Evolutionary conservation across 176 grass and related monocot genomes (phyloP), one percentile per base, ranked within the genome.

Genomic region (Neostapfia colusana): DNA sequence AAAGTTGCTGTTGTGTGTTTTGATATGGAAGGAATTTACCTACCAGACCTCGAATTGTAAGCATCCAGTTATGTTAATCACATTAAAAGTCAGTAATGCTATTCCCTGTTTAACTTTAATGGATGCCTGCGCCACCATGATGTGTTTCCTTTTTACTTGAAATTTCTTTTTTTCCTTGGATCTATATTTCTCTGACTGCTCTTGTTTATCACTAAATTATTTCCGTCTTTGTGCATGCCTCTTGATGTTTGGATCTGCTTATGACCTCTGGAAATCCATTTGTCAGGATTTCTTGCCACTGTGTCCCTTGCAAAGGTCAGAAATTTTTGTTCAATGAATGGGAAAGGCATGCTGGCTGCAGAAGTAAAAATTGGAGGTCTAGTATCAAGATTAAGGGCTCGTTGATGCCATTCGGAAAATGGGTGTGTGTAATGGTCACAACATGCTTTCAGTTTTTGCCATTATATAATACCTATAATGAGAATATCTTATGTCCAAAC

Each of bases 351-450:
- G 82, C 86, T 42, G 91, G 95, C 73, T 92, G 87, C 76, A 98
- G 88, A 88, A 98, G 89, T 84, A 94, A 98, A 85, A 94, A 98
- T 65, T 98, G 95, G 95, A 98, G 90, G 69, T 88, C 91, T 24
- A 98, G 91, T 86, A 93, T 98, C 56, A 98, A 91, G 88, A 85
- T 94, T 69, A 89, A 93, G 70, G 88, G 34, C 28, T 83, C 89
- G 15, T 77, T 89, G 43, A 87, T 56, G 77, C 85, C 95, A 28
- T 80, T 98, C 58, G 95, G 95, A 59, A 93, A 94, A 98, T 98
- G 91, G 91, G 95, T 98, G 34, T 49, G 86, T 89, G 70, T 21
- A 59, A 64, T 64, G 41, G 10, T 25, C 36, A 28, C 35, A 74
- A 1, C 63, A 69, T 74, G 68, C 31, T 77, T 83, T 76, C 10